Conservation (phyloP, 2,329 filamentous ascomycete genomes). For the Penicillium sp. region DNA sequence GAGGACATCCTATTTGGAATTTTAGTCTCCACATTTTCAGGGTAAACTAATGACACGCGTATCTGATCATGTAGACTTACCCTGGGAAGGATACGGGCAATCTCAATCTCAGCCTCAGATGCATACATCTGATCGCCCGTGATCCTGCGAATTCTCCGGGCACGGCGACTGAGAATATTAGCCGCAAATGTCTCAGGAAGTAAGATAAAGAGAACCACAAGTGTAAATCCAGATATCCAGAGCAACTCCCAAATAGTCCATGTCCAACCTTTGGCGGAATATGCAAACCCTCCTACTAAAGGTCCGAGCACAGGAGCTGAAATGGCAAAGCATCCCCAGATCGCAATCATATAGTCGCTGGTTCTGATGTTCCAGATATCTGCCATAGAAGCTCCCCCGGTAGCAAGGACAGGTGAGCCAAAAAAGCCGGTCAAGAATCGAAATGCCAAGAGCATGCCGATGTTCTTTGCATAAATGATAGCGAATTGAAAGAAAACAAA, state of each 20-base stretch:
- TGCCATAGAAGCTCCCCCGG: neutral
- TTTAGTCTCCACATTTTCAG: too few species aligned
- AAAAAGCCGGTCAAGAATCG: neutral
- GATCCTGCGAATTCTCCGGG: conserved; percentile 28
- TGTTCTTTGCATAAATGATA: neutral
- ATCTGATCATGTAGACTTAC: too few species aligned
- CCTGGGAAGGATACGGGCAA: too few species aligned
- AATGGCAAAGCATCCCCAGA: neutral
- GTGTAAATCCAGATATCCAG: conserved; percentile 45
- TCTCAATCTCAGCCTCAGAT: too few species aligned
- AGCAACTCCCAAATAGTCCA: neutral
- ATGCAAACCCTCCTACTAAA: neutral
- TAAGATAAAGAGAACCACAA: conserved; percentile 46
- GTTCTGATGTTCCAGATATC: neutral
- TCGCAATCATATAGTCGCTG: neutral
- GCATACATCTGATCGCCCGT: too few species aligned
- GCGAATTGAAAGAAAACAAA: neutral
- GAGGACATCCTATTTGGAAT: too few species aligned
- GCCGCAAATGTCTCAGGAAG: conserved; percentile 31
- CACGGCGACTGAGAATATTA: conserved; percentile 20
- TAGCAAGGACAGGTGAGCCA: neutral
- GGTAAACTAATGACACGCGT: too few species aligned
- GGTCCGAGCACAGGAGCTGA: neutral
- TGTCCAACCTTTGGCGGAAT: neutral
- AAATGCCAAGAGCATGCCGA: neutral